Conservation (phyloP, 23 red algal species). For the Cyanidioschyzon merolae region DNA sequence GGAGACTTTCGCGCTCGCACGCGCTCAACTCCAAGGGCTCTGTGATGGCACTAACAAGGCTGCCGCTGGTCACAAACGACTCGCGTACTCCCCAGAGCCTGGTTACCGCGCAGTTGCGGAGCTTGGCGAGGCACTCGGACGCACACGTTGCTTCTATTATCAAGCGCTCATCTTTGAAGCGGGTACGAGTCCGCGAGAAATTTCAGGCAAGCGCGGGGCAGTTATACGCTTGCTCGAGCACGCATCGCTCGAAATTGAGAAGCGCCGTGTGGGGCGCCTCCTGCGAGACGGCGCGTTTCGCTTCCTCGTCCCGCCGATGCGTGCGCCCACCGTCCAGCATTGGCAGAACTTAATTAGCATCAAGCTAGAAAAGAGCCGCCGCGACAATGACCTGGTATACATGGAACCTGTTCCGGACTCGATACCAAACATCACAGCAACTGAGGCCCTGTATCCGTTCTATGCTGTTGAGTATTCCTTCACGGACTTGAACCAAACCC, state of each 20-base stretch:
- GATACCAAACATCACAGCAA: neutral
- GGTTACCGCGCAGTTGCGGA: neutral
- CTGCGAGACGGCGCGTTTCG: neutral
- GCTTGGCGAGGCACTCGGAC: neutral
- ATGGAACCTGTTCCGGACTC: neutral
- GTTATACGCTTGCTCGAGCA: neutral
- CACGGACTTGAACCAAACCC: neutral
- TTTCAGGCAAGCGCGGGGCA: neutral
- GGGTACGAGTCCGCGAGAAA: neutral
- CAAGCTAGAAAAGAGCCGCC: neutral
- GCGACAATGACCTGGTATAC: conserved; percentile 8
- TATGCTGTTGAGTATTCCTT: neutral
- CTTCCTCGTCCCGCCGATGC: neutral
- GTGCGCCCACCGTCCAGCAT: neutral
- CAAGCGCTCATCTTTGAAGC: neutral
- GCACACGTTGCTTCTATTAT: neutral
- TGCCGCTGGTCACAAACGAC: neutral
- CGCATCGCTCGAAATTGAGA: neutral
- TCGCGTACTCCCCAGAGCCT: neutral
- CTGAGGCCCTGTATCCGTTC: conserved; percentile 2
- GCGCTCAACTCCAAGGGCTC: neutral
- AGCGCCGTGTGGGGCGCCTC: neutral
- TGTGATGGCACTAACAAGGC: neutral
- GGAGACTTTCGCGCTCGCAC: neutral
- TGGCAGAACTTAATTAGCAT: neutral